A percentile compares a stretch with the other conserved stretches of the same genome.
Conservation (phyloP, 148 eudicot species). For the Rhododendron molle region DNA sequence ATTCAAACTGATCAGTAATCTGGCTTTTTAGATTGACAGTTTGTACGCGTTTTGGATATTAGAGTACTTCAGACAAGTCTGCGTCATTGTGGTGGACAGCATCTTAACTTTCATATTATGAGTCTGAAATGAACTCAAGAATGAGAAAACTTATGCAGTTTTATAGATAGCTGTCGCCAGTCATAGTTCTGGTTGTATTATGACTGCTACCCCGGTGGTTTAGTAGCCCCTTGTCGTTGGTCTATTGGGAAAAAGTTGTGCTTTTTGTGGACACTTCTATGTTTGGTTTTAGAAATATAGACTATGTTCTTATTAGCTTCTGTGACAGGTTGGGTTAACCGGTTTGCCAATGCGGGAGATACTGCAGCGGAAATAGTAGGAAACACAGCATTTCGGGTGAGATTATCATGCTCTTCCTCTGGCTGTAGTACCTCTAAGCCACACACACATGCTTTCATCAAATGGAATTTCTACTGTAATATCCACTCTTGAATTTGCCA, state of each 20-base stretch:
- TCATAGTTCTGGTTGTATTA: background rate
- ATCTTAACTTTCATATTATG: background rate
- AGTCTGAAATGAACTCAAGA: background rate
- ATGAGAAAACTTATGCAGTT: background rate
- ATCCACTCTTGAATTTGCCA: background rate
- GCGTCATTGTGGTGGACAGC: background rate
- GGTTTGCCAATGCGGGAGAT: conserved; percentile 96
- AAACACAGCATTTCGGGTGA: conserved; percentile 77
- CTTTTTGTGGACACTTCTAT: background rate
- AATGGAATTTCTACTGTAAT: background rate
- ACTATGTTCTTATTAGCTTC: conserved; percentile 7
- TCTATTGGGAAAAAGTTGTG: background rate
- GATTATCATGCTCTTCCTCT: conserved; percentile 15
- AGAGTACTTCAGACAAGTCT: background rate
- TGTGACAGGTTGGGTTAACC: conserved; percentile 87
- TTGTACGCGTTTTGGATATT: background rate
- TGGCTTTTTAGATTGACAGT: background rate
- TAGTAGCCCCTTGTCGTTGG: background rate
- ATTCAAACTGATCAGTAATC: background rate
- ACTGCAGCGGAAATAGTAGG: conserved; percentile 92
- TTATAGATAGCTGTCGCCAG: background rate
- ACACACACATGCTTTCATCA: background rate
- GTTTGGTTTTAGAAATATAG: background rate
- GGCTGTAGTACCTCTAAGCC: background rate
- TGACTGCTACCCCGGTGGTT: background rate